Evolutionary conservation across 2,329 filamentous ascomycete genomes (phyloP).

Genomic region (Exophiala phaeomuriformis): DNA sequence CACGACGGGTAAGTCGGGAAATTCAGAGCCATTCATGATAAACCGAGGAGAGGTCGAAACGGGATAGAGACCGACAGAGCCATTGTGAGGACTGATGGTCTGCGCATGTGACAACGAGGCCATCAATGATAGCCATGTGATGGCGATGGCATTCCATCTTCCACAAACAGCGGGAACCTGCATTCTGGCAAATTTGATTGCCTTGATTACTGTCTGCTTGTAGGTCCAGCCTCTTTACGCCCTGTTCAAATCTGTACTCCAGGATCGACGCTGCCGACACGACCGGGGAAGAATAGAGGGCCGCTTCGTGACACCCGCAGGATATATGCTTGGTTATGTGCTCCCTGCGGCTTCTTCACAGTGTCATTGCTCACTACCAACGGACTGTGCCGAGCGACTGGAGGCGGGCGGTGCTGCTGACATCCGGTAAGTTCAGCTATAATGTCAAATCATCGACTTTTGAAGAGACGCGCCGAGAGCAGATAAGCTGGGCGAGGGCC

Average conservation of each 20-base stretch:
- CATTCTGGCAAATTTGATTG: slow-evolving; percentile 4
- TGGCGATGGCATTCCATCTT: slow-evolving; percentile 6
- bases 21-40: slow-evolving; percentile 24
- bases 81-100: slow-evolving; percentile 22
- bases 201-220: not conserved
- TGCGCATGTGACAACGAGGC: slow-evolving; percentile 13
- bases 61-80: slow-evolving; percentile 20
- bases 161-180: not conserved
- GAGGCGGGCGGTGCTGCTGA: slow-evolving; percentile 6
- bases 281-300: not conserved
- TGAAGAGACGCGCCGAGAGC: not conserved
- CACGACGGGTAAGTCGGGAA: slow-evolving; percentile 11
- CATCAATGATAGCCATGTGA: slow-evolving; percentile 10
- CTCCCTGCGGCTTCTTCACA: not conserved
- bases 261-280: not conserved
- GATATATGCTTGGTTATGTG: not conserved
- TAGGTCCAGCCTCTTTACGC: not conserved
- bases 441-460: not conserved
- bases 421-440: not conserved
- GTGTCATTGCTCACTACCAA: not conserved
- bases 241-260: not conserved
- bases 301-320: not conserved
- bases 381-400: not conserved
- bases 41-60: slow-evolving; percentile 21
- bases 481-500: not conserved